A percentile compares a stretch with the other conserved stretches of the same genome.
phyloP scores from a whole-genome alignment of 192 early-diverging fungal genomes.

The Neocallimastix lanati region DNA sequence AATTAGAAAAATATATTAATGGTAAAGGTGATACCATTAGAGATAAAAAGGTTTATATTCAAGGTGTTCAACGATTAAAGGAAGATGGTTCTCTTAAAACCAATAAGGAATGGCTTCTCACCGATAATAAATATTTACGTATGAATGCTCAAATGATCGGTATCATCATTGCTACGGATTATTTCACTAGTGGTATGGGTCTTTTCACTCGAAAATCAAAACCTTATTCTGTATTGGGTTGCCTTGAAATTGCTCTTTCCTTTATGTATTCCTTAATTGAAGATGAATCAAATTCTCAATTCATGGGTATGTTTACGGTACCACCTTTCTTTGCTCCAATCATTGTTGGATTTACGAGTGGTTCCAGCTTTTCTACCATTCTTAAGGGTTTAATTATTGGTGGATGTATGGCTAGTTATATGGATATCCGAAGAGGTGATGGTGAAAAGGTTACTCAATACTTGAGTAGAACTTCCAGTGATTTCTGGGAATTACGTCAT shows the following conservation, averaged over 20 bases:
- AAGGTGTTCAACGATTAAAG: not conserved
- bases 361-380: not conserved
- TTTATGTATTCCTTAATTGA: not conserved
- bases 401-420: not conserved
- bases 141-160: not conserved
- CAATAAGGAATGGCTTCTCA: not conserved
- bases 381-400: not conserved
- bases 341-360: not conserved
- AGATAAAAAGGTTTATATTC: not conserved
- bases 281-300: not conserved
- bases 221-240: not conserved
- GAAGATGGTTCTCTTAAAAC: not conserved
- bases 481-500: not conserved
- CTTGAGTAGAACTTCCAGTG: not conserved
- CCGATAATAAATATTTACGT: not conserved
- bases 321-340: not conserved
- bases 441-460: not conserved
- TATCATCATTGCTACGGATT: not conserved
- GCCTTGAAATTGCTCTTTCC: not conserved
- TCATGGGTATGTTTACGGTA: not conserved
- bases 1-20: not conserved
- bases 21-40: not conserved
- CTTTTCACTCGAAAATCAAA: not conserved
- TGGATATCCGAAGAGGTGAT: not conserved
- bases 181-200: not conserved